Evolutionary conservation across 345 rosid species (phyloP).

Genomic region (Luvunga scandens): DNA sequence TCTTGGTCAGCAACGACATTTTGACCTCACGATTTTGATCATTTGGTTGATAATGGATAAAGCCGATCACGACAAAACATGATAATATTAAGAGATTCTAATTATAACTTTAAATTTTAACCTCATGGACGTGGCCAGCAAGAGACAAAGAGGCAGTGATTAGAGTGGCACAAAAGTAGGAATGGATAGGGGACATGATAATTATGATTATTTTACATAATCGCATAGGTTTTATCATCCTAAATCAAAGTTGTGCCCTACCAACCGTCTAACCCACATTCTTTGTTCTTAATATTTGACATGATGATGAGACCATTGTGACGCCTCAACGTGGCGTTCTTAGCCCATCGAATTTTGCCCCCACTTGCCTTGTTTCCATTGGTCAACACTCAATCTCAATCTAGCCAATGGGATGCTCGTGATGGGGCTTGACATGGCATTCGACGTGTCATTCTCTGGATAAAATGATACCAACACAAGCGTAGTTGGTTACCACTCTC

Average conservation of each 20-base stretch:
- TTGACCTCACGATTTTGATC: neutral
- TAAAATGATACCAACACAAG: neutral
- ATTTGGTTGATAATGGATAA: neutral
- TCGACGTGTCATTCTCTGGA: neutral
- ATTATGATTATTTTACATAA: conserved; percentile 18
- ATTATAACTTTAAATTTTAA: conserved; percentile 8
- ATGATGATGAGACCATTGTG: neutral
- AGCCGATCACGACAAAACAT: neutral
- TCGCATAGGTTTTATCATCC: conserved; percentile 20
- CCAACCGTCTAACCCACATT: conserved; percentile 21
- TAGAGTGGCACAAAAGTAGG: conserved; percentile 33
- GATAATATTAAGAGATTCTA: neutral
- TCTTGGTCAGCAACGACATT: neutral
- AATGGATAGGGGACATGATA: conserved; percentile 39
- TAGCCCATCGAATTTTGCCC: conserved; percentile 9
- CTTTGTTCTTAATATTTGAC: conserved; percentile 1
- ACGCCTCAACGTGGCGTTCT: conserved; percentile 18
- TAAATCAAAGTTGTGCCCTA: conserved; percentile 28
- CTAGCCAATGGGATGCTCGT: conserved; percentile 13
- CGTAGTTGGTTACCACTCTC: conserved; percentile 19
- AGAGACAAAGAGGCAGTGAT: conserved; percentile 43
- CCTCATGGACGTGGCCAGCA: neutral
- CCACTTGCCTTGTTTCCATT: conserved; percentile 13
- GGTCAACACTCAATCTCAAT: neutral
- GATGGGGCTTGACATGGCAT: conserved; percentile 14